phyloP scores from a whole-genome alignment of 352 stramenopile genomes.

The Globisporangium viniferum region DNA sequence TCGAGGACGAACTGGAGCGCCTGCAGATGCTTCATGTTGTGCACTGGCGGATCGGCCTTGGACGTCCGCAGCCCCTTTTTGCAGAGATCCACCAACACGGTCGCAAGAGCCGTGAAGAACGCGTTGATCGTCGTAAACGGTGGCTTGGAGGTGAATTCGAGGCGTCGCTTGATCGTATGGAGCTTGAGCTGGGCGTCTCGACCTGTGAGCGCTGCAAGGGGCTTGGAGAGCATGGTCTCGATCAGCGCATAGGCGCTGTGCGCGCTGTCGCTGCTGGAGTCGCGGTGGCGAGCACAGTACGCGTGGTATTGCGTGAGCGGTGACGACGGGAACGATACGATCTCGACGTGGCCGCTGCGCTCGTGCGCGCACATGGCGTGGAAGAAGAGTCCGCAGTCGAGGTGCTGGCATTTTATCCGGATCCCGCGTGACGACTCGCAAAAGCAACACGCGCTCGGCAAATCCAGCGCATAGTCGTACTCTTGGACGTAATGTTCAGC shows the following conservation, averaged over 20 bases:
- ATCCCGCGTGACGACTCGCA: slow-evolving; percentile 35
- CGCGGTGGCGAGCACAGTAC: slow-evolving; percentile 66
- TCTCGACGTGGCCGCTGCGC: slow-evolving; percentile 34
- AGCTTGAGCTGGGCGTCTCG: slow-evolving; percentile 54
- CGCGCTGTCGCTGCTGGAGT: slow-evolving; percentile 13
- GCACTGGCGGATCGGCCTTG: slow-evolving; percentile 51
- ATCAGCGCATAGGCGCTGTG: slow-evolving; percentile 42
- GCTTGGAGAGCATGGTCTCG: slow-evolving; percentile 51
- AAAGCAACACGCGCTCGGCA: slow-evolving; percentile 43
- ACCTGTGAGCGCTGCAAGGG: slow-evolving; percentile 42
- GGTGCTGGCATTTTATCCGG: slow-evolving; percentile 54
- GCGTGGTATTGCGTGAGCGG: slow-evolving; percentile 44
- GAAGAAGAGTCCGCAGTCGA: slow-evolving; percentile 59
- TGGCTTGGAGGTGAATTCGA: slow-evolving; percentile 12
- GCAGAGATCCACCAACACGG: slow-evolving; percentile 47
- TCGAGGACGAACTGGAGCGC: slow-evolving; percentile 66
- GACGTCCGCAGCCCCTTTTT: slow-evolving; percentile 43
- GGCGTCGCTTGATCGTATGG: slow-evolving; percentile 36
- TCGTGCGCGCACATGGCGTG: slow-evolving; percentile 58
- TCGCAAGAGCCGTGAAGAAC: slow-evolving; percentile 39
- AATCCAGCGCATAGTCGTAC: slow-evolving; percentile 17
- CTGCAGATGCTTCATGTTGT: slow-evolving; percentile 61
- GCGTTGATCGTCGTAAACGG: slow-evolving; percentile 25
- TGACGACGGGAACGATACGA: slow-evolving; percentile 13
- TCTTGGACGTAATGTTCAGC: slow-evolving; percentile 8